Conservation (phyloP, 768 basidiomycete genomes). For the Xerocomellus intermedius region DNA sequence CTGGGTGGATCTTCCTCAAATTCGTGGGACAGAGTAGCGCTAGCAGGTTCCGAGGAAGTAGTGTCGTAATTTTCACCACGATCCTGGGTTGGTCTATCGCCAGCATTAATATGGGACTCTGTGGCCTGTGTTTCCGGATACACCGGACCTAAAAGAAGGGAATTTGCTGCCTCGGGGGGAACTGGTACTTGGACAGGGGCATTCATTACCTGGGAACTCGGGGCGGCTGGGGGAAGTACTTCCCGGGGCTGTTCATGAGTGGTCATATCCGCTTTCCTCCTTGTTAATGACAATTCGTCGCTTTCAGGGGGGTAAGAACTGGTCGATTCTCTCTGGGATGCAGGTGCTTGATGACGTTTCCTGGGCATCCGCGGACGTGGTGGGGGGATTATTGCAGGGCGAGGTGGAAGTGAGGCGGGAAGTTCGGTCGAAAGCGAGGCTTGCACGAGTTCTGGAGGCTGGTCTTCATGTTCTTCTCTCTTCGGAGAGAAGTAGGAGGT, state of each 20-base stretch:
- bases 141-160: constrained; percentile 8
- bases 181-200: constrained; percentile 1
- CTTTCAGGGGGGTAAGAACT: not conserved
- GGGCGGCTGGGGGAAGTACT: not conserved
- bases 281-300: not conserved
- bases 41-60: constrained; percentile 9
- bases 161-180: constrained; percentile 4
- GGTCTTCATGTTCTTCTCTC: constrained; percentile 18
- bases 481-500: not conserved
- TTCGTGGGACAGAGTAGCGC: constrained; percentile 1
- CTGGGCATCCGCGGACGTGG: constrained; percentile 21
- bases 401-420: constrained; percentile 13
- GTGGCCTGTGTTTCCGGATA: constrained; percentile 7
- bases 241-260: not conserved
- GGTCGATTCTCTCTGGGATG: not conserved
- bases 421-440: not conserved
- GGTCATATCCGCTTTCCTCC: not conserved
- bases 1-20: constrained; percentile 9
- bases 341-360: constrained; percentile 3
- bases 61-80: not conserved
- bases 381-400: constrained; percentile 22
- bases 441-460: not conserved
- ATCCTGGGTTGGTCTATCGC: not conserved
- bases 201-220: constrained; percentile 11
- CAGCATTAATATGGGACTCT: not conserved